These are phyloP conservation scores for Alternaria infectoria DNA, from an alignment of 2,329 filamentous ascomycete species.

Conservation along the genomic window DNA sequence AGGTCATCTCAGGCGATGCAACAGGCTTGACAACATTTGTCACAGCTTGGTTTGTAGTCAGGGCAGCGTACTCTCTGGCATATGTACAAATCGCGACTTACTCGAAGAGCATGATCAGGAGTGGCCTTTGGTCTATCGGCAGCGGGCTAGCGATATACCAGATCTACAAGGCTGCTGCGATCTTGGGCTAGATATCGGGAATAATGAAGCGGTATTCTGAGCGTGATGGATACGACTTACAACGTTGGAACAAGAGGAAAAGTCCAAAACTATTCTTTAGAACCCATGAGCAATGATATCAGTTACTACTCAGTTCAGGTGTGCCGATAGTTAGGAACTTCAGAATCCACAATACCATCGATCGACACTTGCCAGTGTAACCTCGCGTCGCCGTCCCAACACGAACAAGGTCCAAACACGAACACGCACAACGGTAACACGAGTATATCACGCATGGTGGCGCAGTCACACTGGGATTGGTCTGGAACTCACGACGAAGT, in stretches of 20 bases:
- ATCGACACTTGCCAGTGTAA: background rate
- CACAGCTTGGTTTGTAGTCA: conserved; percentile 22
- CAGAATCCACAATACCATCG: background rate
- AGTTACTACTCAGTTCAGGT: background rate
- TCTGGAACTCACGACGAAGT: background rate
- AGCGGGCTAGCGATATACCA: conserved; percentile 22
- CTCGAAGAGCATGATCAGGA: conserved; percentile 27
- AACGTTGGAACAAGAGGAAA: too few species aligned
- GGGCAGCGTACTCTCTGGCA: conserved; percentile 25
- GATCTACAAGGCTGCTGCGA: conserved; percentile 30
- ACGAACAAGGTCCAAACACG: background rate
- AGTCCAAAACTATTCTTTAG: too few species aligned
- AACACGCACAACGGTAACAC: background rate
- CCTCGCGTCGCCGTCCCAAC: background rate
- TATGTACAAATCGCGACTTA: conserved; percentile 30
- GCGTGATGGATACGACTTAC: background rate
- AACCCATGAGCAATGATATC: background rate
- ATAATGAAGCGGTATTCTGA: background rate
- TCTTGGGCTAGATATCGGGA: conserved; percentile 18
- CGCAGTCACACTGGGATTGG: background rate
- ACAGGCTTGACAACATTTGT: conserved; percentile 31
- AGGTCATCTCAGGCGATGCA: conserved; percentile 16
- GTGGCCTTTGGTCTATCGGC: conserved; percentile 19
- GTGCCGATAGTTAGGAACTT: background rate
- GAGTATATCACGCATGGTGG: background rate